A percentile compares a stretch with the other conserved stretches of the same genome.
These are phyloP conservation scores for Strobilomyces echinocephalus DNA, from an alignment of 768 basidiomycete genomes.

Conservation along the genomic window DNA sequence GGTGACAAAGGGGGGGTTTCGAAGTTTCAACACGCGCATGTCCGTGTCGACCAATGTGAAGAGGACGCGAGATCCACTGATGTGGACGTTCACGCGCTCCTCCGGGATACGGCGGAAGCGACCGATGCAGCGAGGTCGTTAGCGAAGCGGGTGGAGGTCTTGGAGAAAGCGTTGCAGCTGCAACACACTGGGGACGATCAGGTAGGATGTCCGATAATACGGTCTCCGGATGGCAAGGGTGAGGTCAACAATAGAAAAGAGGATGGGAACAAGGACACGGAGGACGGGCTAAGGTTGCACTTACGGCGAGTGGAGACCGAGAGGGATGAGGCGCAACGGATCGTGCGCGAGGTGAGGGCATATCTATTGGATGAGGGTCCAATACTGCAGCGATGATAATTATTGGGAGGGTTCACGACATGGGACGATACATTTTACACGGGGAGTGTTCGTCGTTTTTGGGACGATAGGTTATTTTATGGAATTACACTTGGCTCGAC, in stretches of 20 bases:
- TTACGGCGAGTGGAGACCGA: slow-evolving; percentile 16
- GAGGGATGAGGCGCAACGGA: slow-evolving; percentile 16
- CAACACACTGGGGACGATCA: background rate
- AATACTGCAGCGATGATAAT: background rate
- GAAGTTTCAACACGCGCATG: background rate
- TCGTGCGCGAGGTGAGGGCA: slow-evolving; percentile 15
- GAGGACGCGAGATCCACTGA: background rate
- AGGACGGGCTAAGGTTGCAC: slow-evolving; percentile 9
- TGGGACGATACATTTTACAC: too few relatives aligned
- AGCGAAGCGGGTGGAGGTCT: slow-evolving; percentile 21
- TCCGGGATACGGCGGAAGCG: slow-evolving; percentile 17
- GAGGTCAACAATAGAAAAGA: background rate
- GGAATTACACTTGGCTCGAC: too few relatives aligned
- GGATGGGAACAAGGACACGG: background rate
- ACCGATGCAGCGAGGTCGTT: slow-evolving; percentile 14
- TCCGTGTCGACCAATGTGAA: slow-evolving; percentile 4
- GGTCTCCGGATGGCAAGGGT: background rate
- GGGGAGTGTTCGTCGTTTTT: too few relatives aligned
- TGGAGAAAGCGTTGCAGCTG: slow-evolving; percentile 18
- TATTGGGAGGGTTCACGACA: background rate
- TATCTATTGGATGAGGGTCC: slow-evolving; percentile 12
- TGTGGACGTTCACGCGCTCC: slow-evolving; percentile 8
- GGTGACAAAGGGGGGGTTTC: background rate
- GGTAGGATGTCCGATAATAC: background rate
- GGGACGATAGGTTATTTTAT: too few relatives aligned